Evolutionary conservation across 163 green algal species (phyloP).

Genomic region (Trebouxia gelatinosa): DNA sequence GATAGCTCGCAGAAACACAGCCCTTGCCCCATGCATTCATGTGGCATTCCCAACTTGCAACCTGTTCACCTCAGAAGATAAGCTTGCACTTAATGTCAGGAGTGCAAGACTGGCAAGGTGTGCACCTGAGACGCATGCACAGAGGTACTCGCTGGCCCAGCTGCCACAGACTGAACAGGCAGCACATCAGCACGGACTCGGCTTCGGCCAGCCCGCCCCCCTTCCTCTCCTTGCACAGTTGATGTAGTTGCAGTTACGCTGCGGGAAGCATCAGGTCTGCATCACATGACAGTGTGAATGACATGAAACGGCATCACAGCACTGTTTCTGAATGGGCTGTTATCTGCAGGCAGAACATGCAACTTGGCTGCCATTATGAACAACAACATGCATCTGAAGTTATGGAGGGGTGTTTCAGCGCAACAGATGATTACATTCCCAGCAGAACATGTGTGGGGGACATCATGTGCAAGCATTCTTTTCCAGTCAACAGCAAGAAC

Average conservation of each 20-base stretch:
- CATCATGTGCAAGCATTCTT: too few species aligned
- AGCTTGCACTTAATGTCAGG: not conserved
- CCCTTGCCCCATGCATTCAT: not conserved
- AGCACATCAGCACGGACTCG: not conserved
- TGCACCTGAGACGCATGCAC: not conserved
- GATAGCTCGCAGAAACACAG: not conserved
- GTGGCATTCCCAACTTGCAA: not conserved
- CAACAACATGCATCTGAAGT: not conserved
- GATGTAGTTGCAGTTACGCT: not conserved
- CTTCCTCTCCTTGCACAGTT: not conserved
- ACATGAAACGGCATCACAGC: too few species aligned
- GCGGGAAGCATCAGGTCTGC: not conserved
- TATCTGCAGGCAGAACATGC: not conserved
- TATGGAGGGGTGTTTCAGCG: not conserved
- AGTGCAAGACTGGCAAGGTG: not conserved
- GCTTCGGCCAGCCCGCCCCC: constrained; percentile 2
- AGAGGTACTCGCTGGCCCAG: not conserved
- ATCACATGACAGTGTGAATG: not conserved
- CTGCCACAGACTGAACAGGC: not conserved
- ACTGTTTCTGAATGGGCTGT: too few species aligned
- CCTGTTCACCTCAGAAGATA: not conserved
- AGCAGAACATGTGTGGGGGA: not conserved
- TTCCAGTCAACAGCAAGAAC: too few species aligned
- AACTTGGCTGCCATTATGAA: not conserved
- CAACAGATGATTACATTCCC: not conserved